phyloP scores from a whole-genome alignment of 2,329 filamentous ascomycete genomes.

The Paraphaeosphaeria minitans region DNA sequence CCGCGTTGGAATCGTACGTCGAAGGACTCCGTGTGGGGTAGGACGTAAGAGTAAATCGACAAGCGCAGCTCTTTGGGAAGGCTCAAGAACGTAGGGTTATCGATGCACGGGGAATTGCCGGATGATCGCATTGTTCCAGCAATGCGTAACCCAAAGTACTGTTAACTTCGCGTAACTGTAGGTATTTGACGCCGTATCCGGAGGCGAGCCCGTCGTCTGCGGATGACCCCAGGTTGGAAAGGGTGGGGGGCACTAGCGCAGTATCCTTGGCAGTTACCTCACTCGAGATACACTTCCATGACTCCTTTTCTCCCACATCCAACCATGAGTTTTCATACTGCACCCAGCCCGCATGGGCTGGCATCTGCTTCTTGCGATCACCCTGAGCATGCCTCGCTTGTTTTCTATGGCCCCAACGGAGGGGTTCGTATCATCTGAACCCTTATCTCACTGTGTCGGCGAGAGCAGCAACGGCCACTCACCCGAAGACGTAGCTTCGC shows the following conservation, averaged over 20 bases:
- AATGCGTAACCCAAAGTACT: background rate
- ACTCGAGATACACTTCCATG: slow-evolving; percentile 10
- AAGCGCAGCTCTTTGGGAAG: slow-evolving; percentile 54
- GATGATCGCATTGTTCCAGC: slow-evolving; percentile 21
- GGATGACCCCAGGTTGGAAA: slow-evolving; percentile 21
- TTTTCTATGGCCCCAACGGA: slow-evolving; percentile 59
- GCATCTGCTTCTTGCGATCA: slow-evolving; percentile 24
- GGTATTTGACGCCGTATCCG: no score
- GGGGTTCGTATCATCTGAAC: slow-evolving; percentile 56
- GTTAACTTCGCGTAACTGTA: slow-evolving; percentile 2
- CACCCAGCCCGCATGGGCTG: slow-evolving; percentile 35
- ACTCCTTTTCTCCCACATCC: slow-evolving; percentile 34
- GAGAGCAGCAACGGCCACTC: slow-evolving; percentile 25
- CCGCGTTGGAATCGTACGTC: slow-evolving; percentile 25
- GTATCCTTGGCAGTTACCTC: slow-evolving; percentile 5
- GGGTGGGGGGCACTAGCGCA: slow-evolving; percentile 11
- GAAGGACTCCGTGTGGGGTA: slow-evolving; percentile 48
- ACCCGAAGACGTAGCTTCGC: slow-evolving; percentile 25
- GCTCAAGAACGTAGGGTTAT: slow-evolving; percentile 33
- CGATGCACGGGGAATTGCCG: background rate
- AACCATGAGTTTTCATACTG: slow-evolving; percentile 34
- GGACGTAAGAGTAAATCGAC: slow-evolving; percentile 49
- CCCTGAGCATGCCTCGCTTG: slow-evolving; percentile 33
- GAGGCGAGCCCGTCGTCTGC: slow-evolving; percentile 9
- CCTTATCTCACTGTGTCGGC: slow-evolving; percentile 31